Evolutionary conservation across 345 rosid species (phyloP).

Genomic region (Brassica rapa): DNA sequence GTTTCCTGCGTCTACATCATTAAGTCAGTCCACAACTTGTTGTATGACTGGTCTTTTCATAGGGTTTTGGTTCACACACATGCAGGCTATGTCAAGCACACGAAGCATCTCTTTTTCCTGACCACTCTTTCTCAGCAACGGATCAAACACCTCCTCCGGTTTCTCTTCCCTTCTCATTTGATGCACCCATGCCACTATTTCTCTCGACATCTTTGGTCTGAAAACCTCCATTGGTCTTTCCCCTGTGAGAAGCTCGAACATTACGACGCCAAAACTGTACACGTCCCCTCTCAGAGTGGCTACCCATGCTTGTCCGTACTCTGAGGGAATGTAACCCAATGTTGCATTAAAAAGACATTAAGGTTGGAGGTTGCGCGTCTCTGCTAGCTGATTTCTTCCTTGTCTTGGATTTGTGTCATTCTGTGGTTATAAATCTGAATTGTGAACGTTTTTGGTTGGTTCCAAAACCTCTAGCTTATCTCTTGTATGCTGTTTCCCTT

Average conservation of each 20-base stretch:
- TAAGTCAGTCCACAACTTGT: slow-evolving; percentile 57
- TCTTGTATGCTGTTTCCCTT: not conserved
- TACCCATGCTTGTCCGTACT: slow-evolving; percentile 67
- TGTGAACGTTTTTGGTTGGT: not conserved
- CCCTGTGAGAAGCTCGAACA: slow-evolving; percentile 61
- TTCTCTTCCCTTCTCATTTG: slow-evolving; percentile 48
- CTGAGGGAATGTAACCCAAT: slow-evolving; percentile 63
- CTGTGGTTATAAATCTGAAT: too few relatives aligned
- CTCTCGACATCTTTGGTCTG: slow-evolving; percentile 60
- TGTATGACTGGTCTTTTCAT: slow-evolving; percentile 57
- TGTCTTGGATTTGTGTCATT: too few relatives aligned
- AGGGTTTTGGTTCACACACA: slow-evolving; percentile 62
- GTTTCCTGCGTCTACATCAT: slow-evolving; percentile 23
- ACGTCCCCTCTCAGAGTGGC: slow-evolving; percentile 66
- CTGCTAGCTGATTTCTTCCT: too few relatives aligned
- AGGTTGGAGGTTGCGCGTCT: too few relatives aligned
- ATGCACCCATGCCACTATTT: slow-evolving; percentile 58
- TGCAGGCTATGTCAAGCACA: slow-evolving; percentile 60
- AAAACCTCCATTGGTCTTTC: slow-evolving; percentile 61
- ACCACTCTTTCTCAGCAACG: slow-evolving; percentile 46
- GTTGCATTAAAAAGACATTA: slow-evolving; percentile 23
- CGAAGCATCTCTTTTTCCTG: slow-evolving; percentile 56
- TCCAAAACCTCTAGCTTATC: not conserved
- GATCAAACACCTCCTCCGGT: slow-evolving; percentile 52
- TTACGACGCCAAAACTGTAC: slow-evolving; percentile 66